Evolutionary conservation across 2,329 filamentous ascomycete species (phyloP), one percentile per base, ranked within the genome.

Genomic region (Colletotrichum sojae): DNA sequence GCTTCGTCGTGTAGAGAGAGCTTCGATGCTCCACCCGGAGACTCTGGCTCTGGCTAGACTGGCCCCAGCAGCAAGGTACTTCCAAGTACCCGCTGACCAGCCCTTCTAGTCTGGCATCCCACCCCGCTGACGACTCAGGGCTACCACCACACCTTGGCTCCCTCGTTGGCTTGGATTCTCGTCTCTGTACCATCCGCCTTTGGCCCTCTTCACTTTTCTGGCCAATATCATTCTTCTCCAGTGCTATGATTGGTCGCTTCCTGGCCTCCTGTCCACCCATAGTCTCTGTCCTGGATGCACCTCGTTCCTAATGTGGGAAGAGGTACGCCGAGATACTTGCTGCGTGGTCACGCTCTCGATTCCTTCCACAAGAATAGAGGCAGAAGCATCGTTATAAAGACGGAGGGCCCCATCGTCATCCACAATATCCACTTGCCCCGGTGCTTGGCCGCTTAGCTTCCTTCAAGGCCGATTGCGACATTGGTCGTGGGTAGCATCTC

Each of bases 391-490:
- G 64, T 70, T 59, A 48, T 68, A 63, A 59, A 68, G 60, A 54
- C 58, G 45, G 45, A 63, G 46, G 57, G 53, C 49, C 69, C 68
- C 59, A 27, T 57, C 25, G 43, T 54, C 59, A 61, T 65, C 66
- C 59, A 65, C 59, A 36, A 64, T 64, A 69, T 54, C 59, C 69
- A 65, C 68, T 63, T 71, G 64, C 57, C 68, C 65, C 65, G 56
- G 40, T 49, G 22, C 55, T 59, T 55, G 52, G 36, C 54, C 67
- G 55, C 59, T 56, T 69, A 69, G 69, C 48, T 63, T 53, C 43
- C 40, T 48, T 20, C 39, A 36, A 40, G 57, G 54, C 22, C 52
- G 63, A 68, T 70, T 70, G 67, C 67, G 67, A 70, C 67, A 70
- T 70, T 57, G 57, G n/a, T 48, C 49, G 49, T 51, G n/a, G 31